phyloP scores from a whole-genome alignment of 1,284 basidiomycete species.

The Irpex sp. region DNA sequence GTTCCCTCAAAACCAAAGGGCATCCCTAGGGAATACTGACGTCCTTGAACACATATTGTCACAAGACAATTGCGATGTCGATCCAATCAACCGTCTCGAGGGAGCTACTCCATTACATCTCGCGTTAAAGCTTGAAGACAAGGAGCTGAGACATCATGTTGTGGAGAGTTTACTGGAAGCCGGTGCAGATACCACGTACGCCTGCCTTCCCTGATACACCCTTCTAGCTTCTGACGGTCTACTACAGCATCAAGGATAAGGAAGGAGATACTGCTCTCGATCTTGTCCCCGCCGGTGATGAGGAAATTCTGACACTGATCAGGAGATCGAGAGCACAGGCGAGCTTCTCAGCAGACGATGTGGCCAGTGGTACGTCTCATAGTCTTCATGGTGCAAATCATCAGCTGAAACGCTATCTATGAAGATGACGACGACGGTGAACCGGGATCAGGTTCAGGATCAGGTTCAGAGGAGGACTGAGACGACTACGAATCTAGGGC shows the following conservation, averaged over 20 bases:
- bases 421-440: conserved; percentile 33
- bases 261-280: conserved; percentile 58
- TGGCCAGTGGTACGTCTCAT: conserved; percentile 33
- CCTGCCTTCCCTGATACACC: not conserved
- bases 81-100: conserved; percentile 72
- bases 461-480: conserved; percentile 31
- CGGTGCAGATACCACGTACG: conserved; percentile 70
- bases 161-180: conserved; percentile 72
- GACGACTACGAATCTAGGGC: not conserved
- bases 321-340: conserved; percentile 47
- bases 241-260: conserved; percentile 68
- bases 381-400: not conserved
- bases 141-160: conserved; percentile 49
- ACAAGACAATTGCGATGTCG: conserved; percentile 80
- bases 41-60: conserved; percentile 74
- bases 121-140: conserved; percentile 63
- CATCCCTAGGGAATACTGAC: conserved; percentile 52
- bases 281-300: conserved; percentile 49
- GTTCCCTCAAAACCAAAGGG: conserved; percentile 29
- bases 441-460: conserved; percentile 29
- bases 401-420: conserved; percentile 3
- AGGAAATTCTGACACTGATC: conserved; percentile 42
- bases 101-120: conserved; percentile 83
- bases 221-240: not conserved
- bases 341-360: conserved; percentile 33